Evolutionary conservation across 148 eudicot species (phyloP), one percentile per base, ranked within the genome.

Genomic region (Hydrangea macrophylla): DNA sequence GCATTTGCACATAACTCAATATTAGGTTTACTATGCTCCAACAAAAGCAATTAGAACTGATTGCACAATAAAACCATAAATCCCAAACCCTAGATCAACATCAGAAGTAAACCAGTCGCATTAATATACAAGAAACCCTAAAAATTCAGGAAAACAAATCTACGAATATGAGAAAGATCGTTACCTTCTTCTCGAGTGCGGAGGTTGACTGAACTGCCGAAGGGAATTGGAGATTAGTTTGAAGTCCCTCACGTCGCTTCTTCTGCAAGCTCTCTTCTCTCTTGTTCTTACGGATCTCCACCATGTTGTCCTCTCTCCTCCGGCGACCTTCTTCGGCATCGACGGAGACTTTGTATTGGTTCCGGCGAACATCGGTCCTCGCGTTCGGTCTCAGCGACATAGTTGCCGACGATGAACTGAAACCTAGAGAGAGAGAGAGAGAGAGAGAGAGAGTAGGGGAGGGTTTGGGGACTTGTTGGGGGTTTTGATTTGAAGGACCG

Each of bases 231-330:
- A 48, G 70, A 25, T 51, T 33, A 32, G 42, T 37, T 28, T 60
- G 70, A 20, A 75, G 63, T 6, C 83, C 85, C 62, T 82, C 73
- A 0, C 79, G 71, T 0, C 82, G 79, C 68, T 68, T 79, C 70
- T 79, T 76, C 58, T 31, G 69, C 50, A 79, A 69, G 67, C 60
- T 75, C 53, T 79, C 82, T 60, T 79, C 82, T 33, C 82, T 64
- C 55, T 48, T 31, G 9, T 18, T 70, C 73, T 79, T 79, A 1
- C 82, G 79, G 35, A 79, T 75, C 79, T 79, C 82, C 10, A 75
- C 82, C 76, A 79, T 57, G 70, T 79, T 79, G 51, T 79, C 82
- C 50, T 79, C 82, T 36, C 82, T 79, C 60, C 82, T 25, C 42
- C 79, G 65, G 22, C 83, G 62, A 1, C 79, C 83, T 28, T 75